Evolutionary conservation across 2,329 filamentous ascomycete species (phyloP).

Genomic region (Fusarium coffeatum): DNA sequence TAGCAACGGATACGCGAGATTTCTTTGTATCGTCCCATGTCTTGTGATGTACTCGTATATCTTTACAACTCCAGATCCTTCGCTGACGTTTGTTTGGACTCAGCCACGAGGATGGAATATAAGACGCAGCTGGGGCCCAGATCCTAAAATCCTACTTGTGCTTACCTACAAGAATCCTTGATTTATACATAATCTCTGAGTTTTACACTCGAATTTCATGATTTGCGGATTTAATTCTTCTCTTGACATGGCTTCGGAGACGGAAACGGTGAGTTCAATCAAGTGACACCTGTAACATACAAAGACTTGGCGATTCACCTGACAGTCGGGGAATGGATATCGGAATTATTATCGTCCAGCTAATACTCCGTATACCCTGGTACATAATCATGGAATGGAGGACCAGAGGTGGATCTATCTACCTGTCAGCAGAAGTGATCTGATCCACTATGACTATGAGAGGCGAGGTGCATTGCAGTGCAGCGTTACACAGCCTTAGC

Average conservation of each 20-base stretch:
- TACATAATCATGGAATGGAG: background rate
- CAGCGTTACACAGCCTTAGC: constrained; percentile 19
- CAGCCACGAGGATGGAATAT: background rate
- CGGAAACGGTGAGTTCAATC: background rate
- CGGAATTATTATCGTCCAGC: background rate
- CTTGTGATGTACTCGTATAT: background rate
- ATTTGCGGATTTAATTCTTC: background rate
- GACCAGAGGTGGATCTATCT: background rate
- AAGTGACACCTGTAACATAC: background rate
- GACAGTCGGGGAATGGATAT: background rate
- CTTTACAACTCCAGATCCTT: background rate
- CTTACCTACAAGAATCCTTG: background rate
- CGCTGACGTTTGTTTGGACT: background rate
- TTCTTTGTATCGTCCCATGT: background rate
- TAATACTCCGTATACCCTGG: background rate
- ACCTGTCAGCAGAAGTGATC: constrained; percentile 22
- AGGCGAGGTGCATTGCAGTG: constrained; percentile 26
- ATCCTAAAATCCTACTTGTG: constrained; percentile 1
- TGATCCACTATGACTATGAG: constrained; percentile 11
- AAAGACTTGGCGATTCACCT: background rate
- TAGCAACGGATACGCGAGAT: background rate
- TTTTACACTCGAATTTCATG: background rate
- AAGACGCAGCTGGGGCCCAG: background rate
- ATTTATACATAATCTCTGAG: background rate
- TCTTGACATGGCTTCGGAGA: background rate